Evolutionary conservation across 192 early-diverging fungal genomes (phyloP).

Genomic region (Backusella macrospora): DNA sequence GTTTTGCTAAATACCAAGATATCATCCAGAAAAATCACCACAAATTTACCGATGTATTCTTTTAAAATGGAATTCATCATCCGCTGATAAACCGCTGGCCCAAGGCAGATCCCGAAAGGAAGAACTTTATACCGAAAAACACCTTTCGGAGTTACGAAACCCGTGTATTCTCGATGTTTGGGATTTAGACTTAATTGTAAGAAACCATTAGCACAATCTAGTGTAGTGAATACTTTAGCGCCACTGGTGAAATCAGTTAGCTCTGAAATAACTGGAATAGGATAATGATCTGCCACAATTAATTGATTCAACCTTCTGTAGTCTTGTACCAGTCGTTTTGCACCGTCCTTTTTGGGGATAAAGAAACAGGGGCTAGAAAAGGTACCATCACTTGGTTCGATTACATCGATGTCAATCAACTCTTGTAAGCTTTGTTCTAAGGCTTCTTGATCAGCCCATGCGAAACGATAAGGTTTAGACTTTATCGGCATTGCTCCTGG

Average conservation of each 20-base stretch:
- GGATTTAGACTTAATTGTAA: conserved; percentile 18
- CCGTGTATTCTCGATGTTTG: conserved; percentile 3
- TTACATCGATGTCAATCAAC: not conserved
- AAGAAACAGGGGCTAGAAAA: conserved; percentile 42
- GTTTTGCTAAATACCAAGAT: conserved; percentile 33
- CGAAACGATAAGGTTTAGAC: not conserved
- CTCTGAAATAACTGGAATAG: conserved; percentile 44
- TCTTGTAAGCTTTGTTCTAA: not conserved
- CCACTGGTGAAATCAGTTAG: conserved; percentile 27
- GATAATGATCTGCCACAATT: conserved; percentile 43
- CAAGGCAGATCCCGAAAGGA: conserved; percentile 65
- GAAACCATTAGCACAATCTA: conserved; percentile 27
- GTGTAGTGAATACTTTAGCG: conserved; percentile 27
- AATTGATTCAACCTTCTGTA: conserved; percentile 46
- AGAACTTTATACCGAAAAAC: conserved; percentile 58
- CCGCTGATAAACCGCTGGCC: conserved; percentile 55
- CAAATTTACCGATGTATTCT: not conserved
- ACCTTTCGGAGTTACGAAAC: conserved; percentile 41
- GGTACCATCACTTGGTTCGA: not conserved
- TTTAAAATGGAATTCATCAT: conserved; percentile 15
- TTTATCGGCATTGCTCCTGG: not conserved
- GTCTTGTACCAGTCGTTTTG: conserved; percentile 42
- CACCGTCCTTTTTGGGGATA: conserved; percentile 41
- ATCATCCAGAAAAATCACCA: conserved; percentile 38
- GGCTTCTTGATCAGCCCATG: not conserved